Evolutionary conservation across 2,329 filamentous ascomycete genomes (phyloP).

Genomic region (Hymenoscyphus infarciens): DNA sequence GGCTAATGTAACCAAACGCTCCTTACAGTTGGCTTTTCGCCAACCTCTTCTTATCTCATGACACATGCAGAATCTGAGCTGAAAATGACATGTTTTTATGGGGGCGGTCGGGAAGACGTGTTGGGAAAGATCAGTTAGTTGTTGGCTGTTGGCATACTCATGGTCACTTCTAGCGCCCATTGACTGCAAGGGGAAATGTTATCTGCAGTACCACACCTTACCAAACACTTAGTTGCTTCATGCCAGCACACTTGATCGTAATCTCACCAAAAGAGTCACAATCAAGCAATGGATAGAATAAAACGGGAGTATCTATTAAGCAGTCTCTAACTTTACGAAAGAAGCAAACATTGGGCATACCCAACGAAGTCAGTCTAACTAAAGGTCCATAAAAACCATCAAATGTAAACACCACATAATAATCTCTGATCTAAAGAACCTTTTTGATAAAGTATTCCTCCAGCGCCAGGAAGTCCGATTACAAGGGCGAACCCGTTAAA

Average conservation of each 20-base stretch:
- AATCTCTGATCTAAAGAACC: background rate
- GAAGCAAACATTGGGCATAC: background rate
- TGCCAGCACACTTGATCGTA: too few species aligned
- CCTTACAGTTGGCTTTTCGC: background rate
- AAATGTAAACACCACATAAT: background rate
- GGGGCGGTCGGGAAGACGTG: background rate
- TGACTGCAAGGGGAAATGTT: background rate
- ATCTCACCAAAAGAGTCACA: background rate
- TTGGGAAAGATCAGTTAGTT: background rate
- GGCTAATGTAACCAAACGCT: background rate
- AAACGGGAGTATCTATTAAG: background rate
- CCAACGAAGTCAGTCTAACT: background rate
- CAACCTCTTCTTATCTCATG: background rate
- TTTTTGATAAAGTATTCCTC: background rate
- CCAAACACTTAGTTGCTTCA: background rate
- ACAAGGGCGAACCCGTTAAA: background rate
- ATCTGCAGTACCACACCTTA: background rate
- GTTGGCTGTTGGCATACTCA: background rate
- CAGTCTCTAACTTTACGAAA: background rate
- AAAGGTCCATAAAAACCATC: background rate
- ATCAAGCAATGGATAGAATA: background rate
- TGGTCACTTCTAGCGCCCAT: too few species aligned
- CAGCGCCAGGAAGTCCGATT: background rate
- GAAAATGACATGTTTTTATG: background rate
- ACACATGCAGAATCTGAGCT: background rate